Evolutionary conservation across 768 basidiomycete genomes (phyloP).

Genomic region (Russula vinacea): DNA sequence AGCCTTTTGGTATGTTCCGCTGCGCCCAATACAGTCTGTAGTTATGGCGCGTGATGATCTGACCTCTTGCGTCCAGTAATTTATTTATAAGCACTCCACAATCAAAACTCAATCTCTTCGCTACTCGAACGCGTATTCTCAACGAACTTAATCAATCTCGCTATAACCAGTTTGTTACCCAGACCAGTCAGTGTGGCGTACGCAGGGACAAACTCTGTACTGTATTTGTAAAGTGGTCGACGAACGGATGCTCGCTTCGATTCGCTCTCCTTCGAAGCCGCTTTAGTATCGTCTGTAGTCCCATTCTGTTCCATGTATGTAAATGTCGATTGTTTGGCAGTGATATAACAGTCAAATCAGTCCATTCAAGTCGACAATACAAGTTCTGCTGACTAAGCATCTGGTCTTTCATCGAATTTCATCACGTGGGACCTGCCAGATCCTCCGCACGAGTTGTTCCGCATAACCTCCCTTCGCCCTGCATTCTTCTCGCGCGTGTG

Average conservation of each 20-base stretch:
- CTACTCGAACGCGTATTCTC: background rate
- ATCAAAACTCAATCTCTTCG: constrained; percentile 8
- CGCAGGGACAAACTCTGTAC: constrained; percentile 18
- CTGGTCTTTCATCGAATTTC: too few species aligned
- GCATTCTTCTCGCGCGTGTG: constrained; percentile 19
- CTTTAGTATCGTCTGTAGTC: background rate
- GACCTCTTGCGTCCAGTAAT: constrained; percentile 23
- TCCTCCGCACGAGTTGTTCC: constrained; percentile 6
- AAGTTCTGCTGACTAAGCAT: too few species aligned
- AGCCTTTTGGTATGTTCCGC: constrained; percentile 20
- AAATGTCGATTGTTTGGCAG: background rate
- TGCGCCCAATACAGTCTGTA: background rate
- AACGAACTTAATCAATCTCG: constrained; percentile 7
- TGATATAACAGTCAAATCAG: background rate
- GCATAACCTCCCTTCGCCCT: background rate
- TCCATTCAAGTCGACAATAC: too few species aligned
- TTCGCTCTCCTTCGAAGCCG: constrained; percentile 8
- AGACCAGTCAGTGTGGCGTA: constrained; percentile 1
- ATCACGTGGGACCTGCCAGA: constrained; percentile 9
- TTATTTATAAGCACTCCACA: constrained; percentile 16
- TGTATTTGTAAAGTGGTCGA: constrained; percentile 17
- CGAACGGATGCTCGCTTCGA: background rate
- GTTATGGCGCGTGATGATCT: constrained; percentile 1
- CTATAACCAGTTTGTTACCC: constrained; percentile 14
- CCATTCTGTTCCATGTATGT: background rate